Evolutionary conservation across 2,329 filamentous ascomycete species (phyloP).

Genomic region (Aspergillus chevalieri): DNA sequence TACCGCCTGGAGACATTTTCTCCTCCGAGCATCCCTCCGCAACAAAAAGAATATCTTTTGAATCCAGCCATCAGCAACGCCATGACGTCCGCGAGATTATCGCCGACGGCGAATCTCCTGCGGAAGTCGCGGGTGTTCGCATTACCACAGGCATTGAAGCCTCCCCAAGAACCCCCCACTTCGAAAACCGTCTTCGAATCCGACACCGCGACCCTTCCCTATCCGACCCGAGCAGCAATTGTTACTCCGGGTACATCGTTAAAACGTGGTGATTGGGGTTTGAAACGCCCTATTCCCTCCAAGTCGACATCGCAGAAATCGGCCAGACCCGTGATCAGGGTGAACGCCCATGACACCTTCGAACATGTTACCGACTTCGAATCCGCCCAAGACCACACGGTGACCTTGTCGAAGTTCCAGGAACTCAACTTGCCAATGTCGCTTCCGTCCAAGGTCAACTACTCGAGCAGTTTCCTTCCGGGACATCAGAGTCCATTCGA

Average conservation of each 20-base stretch:
- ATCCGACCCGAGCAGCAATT: conserved; percentile 79
- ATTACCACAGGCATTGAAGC: conserved; percentile 67
- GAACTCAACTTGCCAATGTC: conserved; percentile 70
- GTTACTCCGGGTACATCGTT: conserved; percentile 68
- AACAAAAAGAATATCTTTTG: conserved; percentile 9
- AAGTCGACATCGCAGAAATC: conserved; percentile 66
- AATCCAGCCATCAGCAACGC: conserved; percentile 15
- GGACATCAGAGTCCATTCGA: conserved; percentile 39
- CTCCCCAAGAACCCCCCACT: conserved; percentile 49
- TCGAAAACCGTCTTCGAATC: conserved; percentile 50
- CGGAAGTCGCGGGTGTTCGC: conserved; percentile 86
- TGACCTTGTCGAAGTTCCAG: conserved; percentile 79
- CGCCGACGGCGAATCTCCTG: conserved; percentile 63
- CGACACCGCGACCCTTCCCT: conserved; percentile 64
- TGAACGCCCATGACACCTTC: conserved; percentile 73
- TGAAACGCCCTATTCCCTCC: conserved; percentile 77
- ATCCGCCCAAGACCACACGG: conserved; percentile 72
- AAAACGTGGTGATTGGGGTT: conserved; percentile 78
- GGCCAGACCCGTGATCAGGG: conserved; percentile 64
- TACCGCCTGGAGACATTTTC: conserved; percentile 28
- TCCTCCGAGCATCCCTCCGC: conserved; percentile 15
- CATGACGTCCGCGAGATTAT: conserved; percentile 44
- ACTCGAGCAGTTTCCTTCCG: conserved; percentile 21
- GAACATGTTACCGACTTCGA: conserved; percentile 87
- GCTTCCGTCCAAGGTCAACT: conserved; percentile 35